phyloP scores from a whole-genome alignment of 352 stramenopile species.

The Phytophthora sp. region DNA sequence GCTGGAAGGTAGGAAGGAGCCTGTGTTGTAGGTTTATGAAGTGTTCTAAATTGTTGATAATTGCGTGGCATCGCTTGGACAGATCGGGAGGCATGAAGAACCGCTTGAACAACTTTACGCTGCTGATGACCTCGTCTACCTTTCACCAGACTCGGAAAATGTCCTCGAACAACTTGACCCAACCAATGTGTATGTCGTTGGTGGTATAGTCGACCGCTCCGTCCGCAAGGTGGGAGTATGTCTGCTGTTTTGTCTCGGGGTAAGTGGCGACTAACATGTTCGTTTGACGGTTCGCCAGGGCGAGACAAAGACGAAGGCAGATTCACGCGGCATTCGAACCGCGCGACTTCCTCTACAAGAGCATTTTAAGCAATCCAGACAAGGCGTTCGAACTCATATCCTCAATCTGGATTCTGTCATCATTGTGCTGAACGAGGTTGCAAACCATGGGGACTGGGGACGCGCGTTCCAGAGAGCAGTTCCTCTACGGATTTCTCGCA shows the following conservation, averaged over 20 bases:
- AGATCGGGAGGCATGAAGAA: constrained; percentile 50
- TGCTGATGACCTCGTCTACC: constrained; percentile 67
- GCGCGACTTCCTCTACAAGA: constrained; percentile 75
- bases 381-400: constrained; percentile 57
- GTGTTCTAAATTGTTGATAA: too few relatives aligned
- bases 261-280: too few relatives aligned
- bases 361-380: constrained; percentile 31
- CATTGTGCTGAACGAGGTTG: constrained; percentile 72
- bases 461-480: constrained; percentile 64
- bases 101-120: constrained; percentile 61
- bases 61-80: not conserved
- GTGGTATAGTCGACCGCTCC: constrained; percentile 86
- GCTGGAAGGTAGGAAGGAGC: constrained; percentile 65
- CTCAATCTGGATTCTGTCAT: constrained; percentile 86
- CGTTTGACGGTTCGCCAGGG: constrained; percentile 29
- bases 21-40: not conserved
- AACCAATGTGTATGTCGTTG: constrained; percentile 72
- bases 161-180: constrained; percentile 62
- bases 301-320: constrained; percentile 54
- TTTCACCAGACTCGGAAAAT: constrained; percentile 84
- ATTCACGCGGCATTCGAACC: constrained; percentile 34
- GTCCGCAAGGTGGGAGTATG: constrained; percentile 48
- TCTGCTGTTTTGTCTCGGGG: not conserved
- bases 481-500: constrained; percentile 53
- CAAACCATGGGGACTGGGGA: constrained; percentile 71